Evolutionary conservation across 768 basidiomycete species (phyloP), one percentile per base, ranked within the genome.

Genomic region (Tricholoma matsutake): DNA sequence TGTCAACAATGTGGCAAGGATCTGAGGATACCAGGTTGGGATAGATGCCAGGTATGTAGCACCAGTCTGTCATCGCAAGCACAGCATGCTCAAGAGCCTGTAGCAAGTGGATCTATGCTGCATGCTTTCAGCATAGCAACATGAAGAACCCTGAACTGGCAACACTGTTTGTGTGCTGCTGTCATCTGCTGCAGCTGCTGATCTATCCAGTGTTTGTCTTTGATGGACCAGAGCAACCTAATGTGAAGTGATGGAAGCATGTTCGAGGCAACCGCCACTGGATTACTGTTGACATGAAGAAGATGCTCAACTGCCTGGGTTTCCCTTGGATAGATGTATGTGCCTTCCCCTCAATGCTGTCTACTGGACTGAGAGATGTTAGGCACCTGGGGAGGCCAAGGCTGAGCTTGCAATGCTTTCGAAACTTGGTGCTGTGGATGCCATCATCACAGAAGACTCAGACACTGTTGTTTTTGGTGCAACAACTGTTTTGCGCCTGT

Each of bases 291-390:
- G 60, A 35, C 4, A 56, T 64, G 54, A 51, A 59, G 52, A 47
- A 59, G 11, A 34, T 64, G 53, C 58, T 64, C 2, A 47, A 64
- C 34, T 6, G 13, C 14, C 35, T 64, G 16, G 58, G 28, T 14
- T 59, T 64, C 47, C 49, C 31, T 5, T 61, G 57, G 58, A 16
- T 64, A 45, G 58, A 61, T 55, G 63, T 59, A 31, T 32, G 63
- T 56, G n/a, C 18, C 20, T 9, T 34, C 10, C 28, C 6, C 25
- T 29, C 18, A 29, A 22, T 16, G 31, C 9, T 6, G 28, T 31
- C 49, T 51, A 51, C 49, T 10, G 5, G 49, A 7, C 49, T 51
- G 2, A 51, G 6, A 51, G 14, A 51, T 51, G 49, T 3, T 9
- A 52, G 51, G 51, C 51, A n/a, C 51, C 51, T 32, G 29, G 51